Conservation (phyloP, 2,329 filamentous ascomycete genomes). For the Trichothecium sympodiale region DNA sequence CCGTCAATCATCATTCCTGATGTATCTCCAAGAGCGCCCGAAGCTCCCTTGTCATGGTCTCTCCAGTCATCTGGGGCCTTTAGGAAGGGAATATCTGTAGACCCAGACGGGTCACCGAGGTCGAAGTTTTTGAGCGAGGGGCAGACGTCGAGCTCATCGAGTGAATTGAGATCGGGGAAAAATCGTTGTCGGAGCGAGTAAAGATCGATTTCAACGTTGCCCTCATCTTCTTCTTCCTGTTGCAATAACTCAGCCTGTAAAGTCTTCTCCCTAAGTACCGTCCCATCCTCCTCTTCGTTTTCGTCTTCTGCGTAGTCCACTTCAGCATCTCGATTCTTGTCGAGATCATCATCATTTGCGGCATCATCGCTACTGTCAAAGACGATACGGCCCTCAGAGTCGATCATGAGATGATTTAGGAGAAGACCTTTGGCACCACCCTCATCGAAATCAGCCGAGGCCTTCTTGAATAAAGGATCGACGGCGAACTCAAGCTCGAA, state of each 20-base stretch:
- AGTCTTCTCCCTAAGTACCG: conserved; percentile 5
- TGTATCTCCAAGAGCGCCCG: conserved; percentile 47
- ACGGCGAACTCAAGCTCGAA: conserved; percentile 95
- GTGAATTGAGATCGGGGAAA: conserved; percentile 65
- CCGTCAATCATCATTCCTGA: conserved; percentile 80
- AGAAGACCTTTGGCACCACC: conserved; percentile 91
- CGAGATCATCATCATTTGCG: conserved; percentile 32
- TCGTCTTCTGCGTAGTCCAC: conserved; percentile 26
- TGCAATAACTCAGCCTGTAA: conserved; percentile 14
- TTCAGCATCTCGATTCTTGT: conserved; percentile 26
- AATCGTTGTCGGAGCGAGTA: conserved; percentile 64
- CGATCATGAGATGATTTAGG: conserved; percentile 93
- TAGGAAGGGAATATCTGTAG: conserved; percentile 83
- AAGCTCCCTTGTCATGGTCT: conserved; percentile 52
- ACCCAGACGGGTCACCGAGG: conserved; percentile 73
- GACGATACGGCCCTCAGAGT: conserved; percentile 82
- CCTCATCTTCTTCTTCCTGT: conserved; percentile 38
- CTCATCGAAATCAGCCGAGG: conserved; percentile 95
- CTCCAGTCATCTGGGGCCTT: conserved; percentile 82
- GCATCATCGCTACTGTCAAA: conserved; percentile 96
- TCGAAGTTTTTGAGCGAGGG: conserved; percentile 92
- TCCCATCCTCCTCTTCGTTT: conserved; percentile 7
- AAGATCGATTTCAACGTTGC: conserved; percentile 64
- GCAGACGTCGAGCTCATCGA: conserved; percentile 86
- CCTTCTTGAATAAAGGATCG: conserved; percentile 98